Evolutionary conservation across 768 basidiomycete species (phyloP), one percentile per base, ranked within the genome.

Genomic region (Macrocybe gigantea): DNA sequence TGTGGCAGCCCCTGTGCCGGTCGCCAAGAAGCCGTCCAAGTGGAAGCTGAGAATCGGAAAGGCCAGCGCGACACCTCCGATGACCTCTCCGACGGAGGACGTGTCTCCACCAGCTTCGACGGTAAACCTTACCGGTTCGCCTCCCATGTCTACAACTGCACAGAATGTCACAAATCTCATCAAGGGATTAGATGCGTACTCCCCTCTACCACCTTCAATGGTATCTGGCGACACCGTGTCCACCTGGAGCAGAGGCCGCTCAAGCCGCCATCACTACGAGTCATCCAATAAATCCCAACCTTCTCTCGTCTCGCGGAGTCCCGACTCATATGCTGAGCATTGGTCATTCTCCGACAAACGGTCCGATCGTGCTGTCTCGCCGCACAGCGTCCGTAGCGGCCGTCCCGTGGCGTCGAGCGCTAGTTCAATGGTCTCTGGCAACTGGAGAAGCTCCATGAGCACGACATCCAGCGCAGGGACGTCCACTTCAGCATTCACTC

Each of bases 21-120:
- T 76, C 33, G 70, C 75, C 48, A 92, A 90, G 73, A 92, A 92
- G 72, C 73, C 86, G 45, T 89, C 85, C n/a, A 89, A 83, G 59
- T 85, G 92, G 88, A 88, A 85, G 66, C 72, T 88, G 57, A 73
- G 82, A 56, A 86, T 91, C 64, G 73, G 87, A 52, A 83, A 80
- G 68, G 71, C 66, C 58, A 75, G 63, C 55, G 63, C 69, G 34
- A 56, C 22, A 22, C 22, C 72, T 44, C 59, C 68, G 35, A 54
- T 68, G 14, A 53, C 65, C 5, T 70, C 69, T 22, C 70, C 70
- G 10, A 64, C 66, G 12, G 72, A 74, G 48, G 75, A 73, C 48
- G 53, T 58, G n/a, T 56, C 22, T 32, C 42, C 64, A 8, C 60
- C 66, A 15, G 56, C 63, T 11, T 53, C 61, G 10, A 59, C 67